Evolutionary conservation across 345 rosid species (phyloP).

Genomic region (Aegle marmelos): DNA sequence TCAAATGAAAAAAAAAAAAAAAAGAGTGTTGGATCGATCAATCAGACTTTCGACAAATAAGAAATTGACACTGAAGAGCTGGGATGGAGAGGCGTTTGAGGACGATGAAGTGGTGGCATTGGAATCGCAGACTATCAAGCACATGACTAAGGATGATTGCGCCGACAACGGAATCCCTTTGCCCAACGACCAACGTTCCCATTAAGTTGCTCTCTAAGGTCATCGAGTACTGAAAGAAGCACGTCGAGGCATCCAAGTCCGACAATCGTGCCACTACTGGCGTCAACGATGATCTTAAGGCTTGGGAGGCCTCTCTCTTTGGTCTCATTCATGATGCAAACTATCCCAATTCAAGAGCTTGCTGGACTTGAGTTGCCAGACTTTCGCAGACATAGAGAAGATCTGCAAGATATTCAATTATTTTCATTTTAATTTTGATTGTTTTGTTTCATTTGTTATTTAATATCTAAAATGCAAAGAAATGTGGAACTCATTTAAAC

Average conservation of each 20-base stretch:
- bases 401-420: conserved; percentile 43
- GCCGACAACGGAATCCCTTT: conserved; percentile 54
- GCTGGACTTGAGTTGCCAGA: conserved; percentile 66
- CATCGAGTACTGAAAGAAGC: conserved; percentile 74
- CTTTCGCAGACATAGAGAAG: conserved; percentile 62
- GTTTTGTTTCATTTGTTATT: too few species aligned
- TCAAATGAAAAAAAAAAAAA: too few species aligned
- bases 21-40: background rate
- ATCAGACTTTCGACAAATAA: conserved; percentile 17
- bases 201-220: conserved; percentile 58
- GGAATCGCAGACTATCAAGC: conserved; percentile 63
- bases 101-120: conserved; percentile 56
- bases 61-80: conserved; percentile 47
- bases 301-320: conserved; percentile 58
- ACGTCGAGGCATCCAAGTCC: conserved; percentile 40
- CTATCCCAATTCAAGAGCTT: conserved; percentile 43
- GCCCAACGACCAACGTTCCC: conserved; percentile 50
- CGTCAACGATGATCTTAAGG: conserved; percentile 39
- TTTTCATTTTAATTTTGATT: too few species aligned
- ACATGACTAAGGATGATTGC: conserved; percentile 65
- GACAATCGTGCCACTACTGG: conserved; percentile 24
- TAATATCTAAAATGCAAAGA: too few species aligned
- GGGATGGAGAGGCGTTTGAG: conserved; percentile 64
- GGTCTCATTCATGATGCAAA: conserved; percentile 73
- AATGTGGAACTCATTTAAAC: too few species aligned